Evolutionary conservation across 345 rosid genomes (phyloP), one percentile per base, ranked within the genome.

Genomic region (Salix koriyanagi): DNA sequence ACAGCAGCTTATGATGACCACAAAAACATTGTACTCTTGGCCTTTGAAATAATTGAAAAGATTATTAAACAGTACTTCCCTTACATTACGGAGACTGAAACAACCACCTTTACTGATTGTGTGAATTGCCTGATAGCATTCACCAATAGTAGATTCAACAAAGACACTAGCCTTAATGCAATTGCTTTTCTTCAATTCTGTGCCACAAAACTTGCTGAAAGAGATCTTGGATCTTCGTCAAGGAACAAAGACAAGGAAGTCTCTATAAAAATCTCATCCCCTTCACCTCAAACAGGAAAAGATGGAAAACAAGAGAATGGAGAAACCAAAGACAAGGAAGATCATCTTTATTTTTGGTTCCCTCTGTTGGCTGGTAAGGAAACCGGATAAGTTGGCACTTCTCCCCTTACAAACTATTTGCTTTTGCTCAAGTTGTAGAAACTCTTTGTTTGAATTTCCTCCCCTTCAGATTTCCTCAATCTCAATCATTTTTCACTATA

Each of bases 1-100:
- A 92, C 98, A 62, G 99, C 99, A 15, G 99, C 99, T 32, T 96
- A 96, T 87, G 99, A 96, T 56, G 98, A 96, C 81, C 99, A 96
- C 89, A 96, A 96, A 79, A 96, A 92, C 79, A 96, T 96, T 74
- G 99, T 93, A 36, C 87, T 93, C 72, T 75, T 96, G 85, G 91
- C 99, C 79, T 96, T 96, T 74, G 99, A 96, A 86, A 92, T 96
- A 76, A 96, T 91, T 50, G 99, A 96, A 88, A 96, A 96, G 87
- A 93, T 96, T 74, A 91, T 96, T 69, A 87, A 97, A 80, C 98
- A 93, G 67, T 96, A 96, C 85, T 96, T 93, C 80, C 99, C 98
- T 36, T 92, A 91, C 81, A 96, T 96, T 70, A 96, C 99, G 7
- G 98, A 96, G 82, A 96, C 99, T 66, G 99, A 96, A 87, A 90